Evolutionary conservation across 441 rosid genomes (phyloP), one percentile per base, ranked within the genome.

Genomic region (Hura crepitans): DNA sequence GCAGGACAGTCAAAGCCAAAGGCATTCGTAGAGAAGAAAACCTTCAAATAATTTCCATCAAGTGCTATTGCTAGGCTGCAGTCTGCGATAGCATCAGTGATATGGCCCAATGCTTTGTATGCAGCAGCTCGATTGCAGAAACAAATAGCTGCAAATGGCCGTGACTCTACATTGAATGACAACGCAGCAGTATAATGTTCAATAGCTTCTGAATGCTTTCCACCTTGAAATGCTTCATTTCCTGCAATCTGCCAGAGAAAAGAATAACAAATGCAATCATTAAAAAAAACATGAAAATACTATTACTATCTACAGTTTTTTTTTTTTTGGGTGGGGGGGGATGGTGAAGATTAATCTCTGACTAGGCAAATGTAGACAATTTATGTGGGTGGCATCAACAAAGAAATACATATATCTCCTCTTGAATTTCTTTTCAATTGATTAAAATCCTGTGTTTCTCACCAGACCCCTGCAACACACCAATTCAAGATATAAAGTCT

Each of bases 41-140:
- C 99, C 99, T 94, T 94, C 62, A 80, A 71, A 84, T 92, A 94
- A 72, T 80, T 92, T 71, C 86, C 85, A 81, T 92, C 92, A 60
- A 94, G 92, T 76, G 99, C 97, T 72, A 90, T 89, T 71, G 97
- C 96, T 63, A 94, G 86, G 85, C 90, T 92, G 90, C 99, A 94
- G 75, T 92, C 99, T 43, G 99, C 96, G 82, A 92, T 90, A 61
- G 97, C 97, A 77, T 92, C 97, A 35, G 86, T 84, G 30, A 85
- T 71, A 83, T 90, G 97, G 74, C 94, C 87, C 74, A 87, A 69
- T 39, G 92, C 86, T 72, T 90, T 94, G 82, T 86, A 85, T 9
- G 97, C 93, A 66, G 97, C 97, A 77, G 97, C 97, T 77, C 97
- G 96, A 81, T 94, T 94, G 80, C 97, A 94, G 75, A 88, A 92